phyloP scores from a whole-genome alignment of 2,329 filamentous ascomycete genomes.

The Aspergillus persii region DNA sequence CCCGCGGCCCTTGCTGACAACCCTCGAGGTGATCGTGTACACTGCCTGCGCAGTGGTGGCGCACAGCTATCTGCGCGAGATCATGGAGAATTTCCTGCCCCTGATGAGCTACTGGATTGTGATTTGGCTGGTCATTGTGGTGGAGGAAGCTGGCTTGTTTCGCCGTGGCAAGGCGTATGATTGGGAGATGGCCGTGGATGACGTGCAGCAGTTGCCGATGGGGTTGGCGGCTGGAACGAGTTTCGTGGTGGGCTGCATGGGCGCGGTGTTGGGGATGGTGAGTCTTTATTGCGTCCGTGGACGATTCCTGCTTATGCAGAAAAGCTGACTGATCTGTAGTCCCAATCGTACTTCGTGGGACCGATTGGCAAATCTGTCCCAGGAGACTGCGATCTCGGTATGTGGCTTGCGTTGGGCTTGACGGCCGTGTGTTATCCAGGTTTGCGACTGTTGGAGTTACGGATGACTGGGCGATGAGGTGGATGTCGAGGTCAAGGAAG shows the following conservation, averaged over 20 bases:
- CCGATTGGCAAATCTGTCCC: conserved; percentile 30
- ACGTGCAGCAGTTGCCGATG: conserved; percentile 33
- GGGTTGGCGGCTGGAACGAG: conserved; percentile 38
- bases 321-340: conserved; percentile 10
- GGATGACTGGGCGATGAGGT: conserved; percentile 22
- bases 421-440: conserved; percentile 31
- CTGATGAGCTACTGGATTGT: conserved; percentile 47
- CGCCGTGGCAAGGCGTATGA: conserved; percentile 33
- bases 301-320: too few species aligned
- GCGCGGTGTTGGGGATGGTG: conserved; percentile 40
- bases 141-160: conserved; percentile 44
- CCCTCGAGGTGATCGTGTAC: conserved; percentile 41
- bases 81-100: conserved; percentile 45
- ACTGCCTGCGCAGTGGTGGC: conserved; percentile 43
- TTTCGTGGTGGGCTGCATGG: conserved; percentile 36
- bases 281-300: not conserved
- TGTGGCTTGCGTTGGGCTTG: conserved; percentile 33
- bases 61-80: conserved; percentile 39
- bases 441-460: conserved; percentile 30
- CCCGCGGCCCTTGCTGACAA: conserved; percentile 42
- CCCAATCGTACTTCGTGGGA: conserved; percentile 36
- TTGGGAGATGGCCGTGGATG: conserved; percentile 38
- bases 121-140: conserved; percentile 38
- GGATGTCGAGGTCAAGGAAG: not conserved
- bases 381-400: conserved; percentile 32